phyloP scores from a whole-genome alignment of 306 rosid genomes.

The Quercus mongolica region DNA sequence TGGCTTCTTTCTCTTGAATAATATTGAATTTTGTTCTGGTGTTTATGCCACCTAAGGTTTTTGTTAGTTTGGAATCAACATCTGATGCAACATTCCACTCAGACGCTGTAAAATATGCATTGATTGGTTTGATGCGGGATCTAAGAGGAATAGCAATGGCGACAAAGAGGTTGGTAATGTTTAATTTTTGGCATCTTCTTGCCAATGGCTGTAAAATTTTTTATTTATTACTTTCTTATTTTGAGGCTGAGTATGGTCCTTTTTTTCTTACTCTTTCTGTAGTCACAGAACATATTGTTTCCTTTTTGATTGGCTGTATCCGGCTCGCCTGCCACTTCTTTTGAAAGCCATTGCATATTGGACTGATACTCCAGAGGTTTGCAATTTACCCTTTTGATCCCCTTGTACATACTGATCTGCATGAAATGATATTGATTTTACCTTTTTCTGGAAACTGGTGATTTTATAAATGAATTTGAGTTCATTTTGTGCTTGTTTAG shows the following conservation, averaged over 20 bases:
- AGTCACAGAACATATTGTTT: conserved; percentile 81
- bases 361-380: conserved; percentile 85
- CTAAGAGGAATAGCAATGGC: conserved; percentile 51
- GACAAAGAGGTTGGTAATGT: conserved; percentile 35
- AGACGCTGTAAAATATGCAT: conserved; percentile 37
- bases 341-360: conserved; percentile 69
- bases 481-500: too few relatives aligned
- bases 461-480: too few relatives aligned
- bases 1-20: neutral
- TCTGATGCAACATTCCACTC: conserved; percentile 36
- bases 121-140: conserved; percentile 45
- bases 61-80: conserved; percentile 31
- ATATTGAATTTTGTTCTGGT: conserved; percentile 16
- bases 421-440: too few relatives aligned
- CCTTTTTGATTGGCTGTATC: conserved; percentile 95
- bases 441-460: too few relatives aligned
- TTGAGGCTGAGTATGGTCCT: neutral
- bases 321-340: conserved; percentile 72
- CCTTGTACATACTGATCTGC: too few relatives aligned
- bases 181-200: neutral
- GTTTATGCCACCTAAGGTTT: conserved; percentile 22
- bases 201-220: neutral
- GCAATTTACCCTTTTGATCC: conserved; percentile 8
- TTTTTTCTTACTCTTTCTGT: conserved; percentile 20
- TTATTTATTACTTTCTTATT: neutral